Base-by-base conservation (phyloP, 345 rosid species). In the Citrus reticulata region DNA sequence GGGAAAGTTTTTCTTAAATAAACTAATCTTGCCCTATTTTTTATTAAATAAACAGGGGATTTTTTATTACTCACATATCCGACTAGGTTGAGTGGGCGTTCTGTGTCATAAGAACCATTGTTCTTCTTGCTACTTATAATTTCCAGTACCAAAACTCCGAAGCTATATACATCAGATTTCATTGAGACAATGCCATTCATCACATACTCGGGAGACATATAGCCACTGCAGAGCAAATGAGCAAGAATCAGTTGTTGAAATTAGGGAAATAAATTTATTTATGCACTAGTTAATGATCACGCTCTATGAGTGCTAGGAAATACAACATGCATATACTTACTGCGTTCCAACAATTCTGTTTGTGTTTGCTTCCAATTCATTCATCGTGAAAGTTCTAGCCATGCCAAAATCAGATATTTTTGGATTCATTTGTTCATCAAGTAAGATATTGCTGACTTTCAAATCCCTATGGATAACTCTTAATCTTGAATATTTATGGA, bases 101-200 rank as follows among this genome's bases (percentile, higher is more conserved):
- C 82, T 11, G 75, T 19, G 22, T 67, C 49, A 67, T 67, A 68
- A 16, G 22, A 40, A 22, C 58, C 14, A 14, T 67, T 65, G 25
- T 79, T 79, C 64, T 68, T 79, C 66, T 49, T 80, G 25, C 78
- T 58, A 7, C 82, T 80, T 20, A 74, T 59, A n/a, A 80, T 67
- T 65, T 80, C 82, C 14, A 67, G 25, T 9, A 67, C 70, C 34
- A 80, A 39, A 34, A 80, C 78, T 7, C 82, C 82, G 40, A 74
- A 74, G 70, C 82, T 80, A 42, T 25, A 80, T 1, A 80, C 78
- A 59, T 80, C 82, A 2, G 74, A 35, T 42, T 80, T 80, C 22
- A 46, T 30, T 27, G 82, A 80, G 6, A 80, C 60, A 39, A 74
- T 29, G 20, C 82, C 82, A 9, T 68, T 20, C 29, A 60, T 27